Evolutionary conservation across 2,329 filamentous ascomycete species (phyloP).

Genomic region (Cordyceps javanica): DNA sequence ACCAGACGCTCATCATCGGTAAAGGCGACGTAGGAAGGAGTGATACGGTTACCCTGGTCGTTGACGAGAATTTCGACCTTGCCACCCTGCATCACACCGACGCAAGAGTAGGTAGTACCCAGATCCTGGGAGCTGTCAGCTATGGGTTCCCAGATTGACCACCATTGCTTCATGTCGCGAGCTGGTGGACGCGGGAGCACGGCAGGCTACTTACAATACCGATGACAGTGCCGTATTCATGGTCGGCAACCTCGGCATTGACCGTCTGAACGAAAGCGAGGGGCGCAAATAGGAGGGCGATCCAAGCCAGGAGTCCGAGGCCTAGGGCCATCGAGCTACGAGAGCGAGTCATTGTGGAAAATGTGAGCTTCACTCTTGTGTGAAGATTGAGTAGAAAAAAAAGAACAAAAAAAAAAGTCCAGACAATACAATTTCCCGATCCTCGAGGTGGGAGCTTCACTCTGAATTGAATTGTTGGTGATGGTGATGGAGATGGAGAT

Average conservation of each 20-base stretch:
- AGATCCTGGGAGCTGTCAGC: slow-evolving; percentile 52
- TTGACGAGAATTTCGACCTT: slow-evolving; percentile 95
- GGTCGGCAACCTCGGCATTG: slow-evolving; percentile 61
- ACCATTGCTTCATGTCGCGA: background rate
- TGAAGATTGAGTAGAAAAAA: slow-evolving; percentile 13
- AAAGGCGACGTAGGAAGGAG: slow-evolving; percentile 91
- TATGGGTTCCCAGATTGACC: background rate
- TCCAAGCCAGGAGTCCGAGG: slow-evolving; percentile 88
- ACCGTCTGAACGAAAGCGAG: slow-evolving; percentile 72
- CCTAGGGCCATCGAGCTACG: slow-evolving; percentile 66
- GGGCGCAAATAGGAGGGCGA: slow-evolving; percentile 81
- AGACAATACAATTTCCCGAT: slow-evolving; percentile 20
- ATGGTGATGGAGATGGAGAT: slow-evolving; percentile 23
- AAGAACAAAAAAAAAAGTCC: slow-evolving; percentile 17
- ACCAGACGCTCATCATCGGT: slow-evolving; percentile 96
- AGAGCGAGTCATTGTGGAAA: slow-evolving; percentile 47
- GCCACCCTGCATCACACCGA: slow-evolving; percentile 92
- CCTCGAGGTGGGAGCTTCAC: slow-evolving; percentile 27
- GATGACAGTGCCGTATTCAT: slow-evolving; percentile 82
- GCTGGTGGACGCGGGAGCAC: background rate
- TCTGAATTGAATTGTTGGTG: slow-evolving; percentile 20
- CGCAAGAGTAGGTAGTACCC: slow-evolving; percentile 83
- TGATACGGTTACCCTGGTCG: slow-evolving; percentile 95
- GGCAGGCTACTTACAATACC: slow-evolving; percentile 62
- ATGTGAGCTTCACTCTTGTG: slow-evolving; percentile 16